Evolutionary conservation across 2,329 filamentous ascomycete species (phyloP).

Genomic region (Colletotrichum aenigma): DNA sequence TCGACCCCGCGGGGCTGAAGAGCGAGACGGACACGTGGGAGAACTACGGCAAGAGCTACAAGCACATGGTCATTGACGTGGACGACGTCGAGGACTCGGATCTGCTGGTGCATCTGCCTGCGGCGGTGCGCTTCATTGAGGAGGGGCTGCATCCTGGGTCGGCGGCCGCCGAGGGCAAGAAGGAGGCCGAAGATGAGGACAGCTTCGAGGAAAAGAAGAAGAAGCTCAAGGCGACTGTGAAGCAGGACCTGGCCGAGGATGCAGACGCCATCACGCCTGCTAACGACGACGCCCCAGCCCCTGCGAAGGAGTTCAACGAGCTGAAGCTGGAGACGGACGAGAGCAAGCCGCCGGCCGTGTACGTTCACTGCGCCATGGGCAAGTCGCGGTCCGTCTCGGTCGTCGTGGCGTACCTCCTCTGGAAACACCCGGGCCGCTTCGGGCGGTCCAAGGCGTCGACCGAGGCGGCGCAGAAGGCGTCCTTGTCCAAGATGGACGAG

Average conservation of each 20-base stretch:
- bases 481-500: constrained; percentile 18
- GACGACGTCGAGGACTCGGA: constrained; percentile 93
- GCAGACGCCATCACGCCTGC: constrained; percentile 3
- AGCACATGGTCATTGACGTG: constrained; percentile 81
- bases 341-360: constrained; percentile 46
- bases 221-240: constrained; percentile 1
- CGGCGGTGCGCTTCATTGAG: constrained; percentile 83
- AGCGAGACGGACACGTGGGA: constrained; percentile 56
- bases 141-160: constrained; percentile 58
- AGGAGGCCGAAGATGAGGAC: background rate
- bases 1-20: constrained; percentile 49
- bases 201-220: constrained; percentile 8
- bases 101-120: constrained; percentile 79
- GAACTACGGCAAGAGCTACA: constrained; percentile 60
- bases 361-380: constrained; percentile 85
- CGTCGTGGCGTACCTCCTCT: constrained; percentile 84
- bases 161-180: background rate
- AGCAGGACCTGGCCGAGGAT: background rate
- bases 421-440: constrained; percentile 62
- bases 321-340: constrained; percentile 18
- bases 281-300: background rate
- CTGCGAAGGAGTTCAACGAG: background rate
- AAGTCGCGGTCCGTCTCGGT: constrained; percentile 91
- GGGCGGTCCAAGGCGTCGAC: constrained; percentile 48
- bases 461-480: background rate